These are phyloP conservation scores for Perilla frutescens DNA, from an alignment of 257 asterid genomes.

Conservation along the genomic window DNA sequence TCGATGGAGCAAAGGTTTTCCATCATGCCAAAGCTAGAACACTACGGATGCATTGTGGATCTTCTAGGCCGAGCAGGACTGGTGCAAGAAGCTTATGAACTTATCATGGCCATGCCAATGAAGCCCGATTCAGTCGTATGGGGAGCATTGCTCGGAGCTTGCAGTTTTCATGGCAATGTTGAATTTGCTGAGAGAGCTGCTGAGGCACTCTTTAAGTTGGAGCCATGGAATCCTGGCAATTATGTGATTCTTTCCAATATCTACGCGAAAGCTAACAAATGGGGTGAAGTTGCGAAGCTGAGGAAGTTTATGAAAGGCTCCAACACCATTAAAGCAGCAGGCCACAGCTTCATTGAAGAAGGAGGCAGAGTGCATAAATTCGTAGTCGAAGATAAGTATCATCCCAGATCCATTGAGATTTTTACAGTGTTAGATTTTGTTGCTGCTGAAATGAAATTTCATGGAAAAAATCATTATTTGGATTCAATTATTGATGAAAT, in stretches of 20 bases:
- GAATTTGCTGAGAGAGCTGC: slow-evolving; percentile 79
- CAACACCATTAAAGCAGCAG: slow-evolving; percentile 70
- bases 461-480: slow-evolving; percentile 24
- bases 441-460: slow-evolving; percentile 50
- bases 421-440: slow-evolving; percentile 50
- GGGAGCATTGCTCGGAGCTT: slow-evolving; percentile 85
- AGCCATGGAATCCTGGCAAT: slow-evolving; percentile 83
- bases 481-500: slow-evolving; percentile 45
- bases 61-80: slow-evolving; percentile 83
- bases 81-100: slow-evolving; percentile 65
- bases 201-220: slow-evolving; percentile 58
- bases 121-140: slow-evolving; percentile 84
- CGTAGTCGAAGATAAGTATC: slow-evolving; percentile 73
- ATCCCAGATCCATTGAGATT: slow-evolving; percentile 56
- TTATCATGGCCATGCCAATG: slow-evolving; percentile 75
- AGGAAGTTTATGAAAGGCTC: slow-evolving; percentile 79
- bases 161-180: slow-evolving; percentile 79
- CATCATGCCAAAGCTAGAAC: slow-evolving; percentile 62
- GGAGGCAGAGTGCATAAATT: slow-evolving; percentile 79
- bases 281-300: slow-evolving; percentile 76
- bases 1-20: slow-evolving; percentile 49
- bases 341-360: slow-evolving; percentile 82
- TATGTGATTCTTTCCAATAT: slow-evolving; percentile 89
- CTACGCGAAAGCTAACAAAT: slow-evolving; percentile 61
- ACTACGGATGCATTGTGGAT: slow-evolving; percentile 89